Base-by-base conservation (phyloP, 768 basidiomycete genomes). In the Lyophyllum semitale region DNA sequence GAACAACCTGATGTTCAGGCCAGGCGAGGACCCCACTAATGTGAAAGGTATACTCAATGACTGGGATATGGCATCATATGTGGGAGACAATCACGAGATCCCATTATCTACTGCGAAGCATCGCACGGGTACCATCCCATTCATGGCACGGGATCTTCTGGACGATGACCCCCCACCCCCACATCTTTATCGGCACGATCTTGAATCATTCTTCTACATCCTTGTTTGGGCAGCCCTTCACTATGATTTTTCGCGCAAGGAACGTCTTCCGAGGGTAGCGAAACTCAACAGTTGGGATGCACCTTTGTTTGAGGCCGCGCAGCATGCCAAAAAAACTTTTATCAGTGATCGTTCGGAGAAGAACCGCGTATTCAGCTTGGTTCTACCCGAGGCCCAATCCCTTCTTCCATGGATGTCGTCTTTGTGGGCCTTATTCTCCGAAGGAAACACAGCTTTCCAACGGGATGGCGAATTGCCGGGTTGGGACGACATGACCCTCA, bases 131-230 rank as follows among this genome's bases (percentile, higher is more conserved):
- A 71, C 70, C 6, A 52, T 65, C 1, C 67, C 66, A 5, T 70
- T 69, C 55, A 69, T 68, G 70, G 66, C 71, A 20, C 12, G 48
- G 6, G 66, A 68, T 26, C 66, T 73, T 5, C 53, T 71, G 32
- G 18, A 37, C 7, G 49, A 0, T n/a, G 41, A 45, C 8, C 8
- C 20, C 8, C 55, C 61, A 42, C 56, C 58, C 6, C 20, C 48
- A 20, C 58, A 58, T 27, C 42, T 59, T 4, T 54, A 55, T 25
- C 58, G 58, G 4, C 58, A 59, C 27, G 65, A 68, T 26, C 61
- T 70, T 3, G 66, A 68, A 48, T 68, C 69, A 7, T 65, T 70
- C 30, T 60, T 63, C 33, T 67, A 66, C 47, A 58, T 71, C 42
- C 60, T 67, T n/a, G 45, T 63, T 23, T 68, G 58, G 66, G 62